A percentile compares a stretch with the other conserved stretches of the same genome.
These are phyloP conservation scores for Eragrostis curvula DNA, from an alignment of 176 grass and related monocot species.

Conservation along the genomic window DNA sequence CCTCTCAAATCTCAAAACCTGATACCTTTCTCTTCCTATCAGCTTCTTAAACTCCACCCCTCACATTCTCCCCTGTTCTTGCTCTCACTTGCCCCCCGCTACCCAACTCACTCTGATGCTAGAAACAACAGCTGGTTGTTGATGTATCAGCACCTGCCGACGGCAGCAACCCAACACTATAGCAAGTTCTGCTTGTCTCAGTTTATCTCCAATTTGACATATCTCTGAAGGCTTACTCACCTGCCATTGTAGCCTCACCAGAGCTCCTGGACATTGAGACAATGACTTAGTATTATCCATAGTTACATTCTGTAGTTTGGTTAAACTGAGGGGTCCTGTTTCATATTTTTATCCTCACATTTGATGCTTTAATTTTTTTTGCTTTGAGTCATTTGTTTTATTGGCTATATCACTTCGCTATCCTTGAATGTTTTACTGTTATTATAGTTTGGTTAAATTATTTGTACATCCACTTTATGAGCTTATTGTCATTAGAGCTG, in stretches of 20 bases:
- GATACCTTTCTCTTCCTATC: neutral
- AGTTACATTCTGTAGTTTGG: constrained; percentile 4
- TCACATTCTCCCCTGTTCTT: neutral
- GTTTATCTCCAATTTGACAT: neutral
- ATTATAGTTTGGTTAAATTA: neutral
- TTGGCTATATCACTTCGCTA: neutral
- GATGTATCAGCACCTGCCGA: neutral
- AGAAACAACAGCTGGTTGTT: neutral
- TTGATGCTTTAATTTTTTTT: neutral
- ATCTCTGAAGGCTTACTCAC: neutral
- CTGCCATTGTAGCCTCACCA: neutral
- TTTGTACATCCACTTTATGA: neutral
- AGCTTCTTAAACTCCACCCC: neutral
- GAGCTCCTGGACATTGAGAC: neutral
- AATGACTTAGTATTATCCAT: neutral
- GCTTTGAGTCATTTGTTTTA: neutral
- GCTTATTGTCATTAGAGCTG: constrained; percentile 2
- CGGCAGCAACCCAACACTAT: neutral
- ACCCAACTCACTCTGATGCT: neutral
- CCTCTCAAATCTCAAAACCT: neutral
- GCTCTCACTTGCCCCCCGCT: neutral
- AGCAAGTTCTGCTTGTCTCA: neutral
- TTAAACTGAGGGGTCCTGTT: neutral
- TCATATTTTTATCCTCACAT: constrained; percentile 5
- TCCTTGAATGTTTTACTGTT: neutral